Evolutionary conservation across 2,329 filamentous ascomycete species (phyloP).

Genomic region (Fusarium denticulatum): DNA sequence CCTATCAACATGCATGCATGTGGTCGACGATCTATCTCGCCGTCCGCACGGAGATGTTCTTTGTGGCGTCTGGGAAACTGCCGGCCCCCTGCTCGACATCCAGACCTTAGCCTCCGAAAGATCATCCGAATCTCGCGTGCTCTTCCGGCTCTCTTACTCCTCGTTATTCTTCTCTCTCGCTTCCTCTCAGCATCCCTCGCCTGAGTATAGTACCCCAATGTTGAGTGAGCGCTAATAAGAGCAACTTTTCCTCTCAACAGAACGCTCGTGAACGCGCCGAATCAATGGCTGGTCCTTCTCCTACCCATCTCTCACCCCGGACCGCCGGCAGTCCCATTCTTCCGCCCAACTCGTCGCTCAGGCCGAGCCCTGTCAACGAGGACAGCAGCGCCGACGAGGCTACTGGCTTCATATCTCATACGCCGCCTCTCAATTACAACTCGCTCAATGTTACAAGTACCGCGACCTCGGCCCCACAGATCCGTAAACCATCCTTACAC

Average conservation of each 20-base stretch:
- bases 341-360: slow-evolving; percentile 25
- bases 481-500: slow-evolving; percentile 23
- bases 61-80: slow-evolving; percentile 22
- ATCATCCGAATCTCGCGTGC: slow-evolving; percentile 32
- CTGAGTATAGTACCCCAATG: background rate
- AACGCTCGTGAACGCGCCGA: slow-evolving; percentile 56
- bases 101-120: slow-evolving; percentile 27
- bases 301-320: slow-evolving; percentile 12
- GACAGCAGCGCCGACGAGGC: slow-evolving; percentile 52
- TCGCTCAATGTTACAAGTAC: slow-evolving; percentile 45
- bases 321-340: slow-evolving; percentile 33
- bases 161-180: background rate
- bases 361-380: slow-evolving; percentile 29
- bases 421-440: slow-evolving; percentile 53
- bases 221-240: slow-evolving; percentile 22
- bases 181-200: background rate
- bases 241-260: slow-evolving; percentile 39
- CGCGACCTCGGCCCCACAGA: slow-evolving; percentile 20
- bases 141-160: background rate
- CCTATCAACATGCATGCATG: background rate
- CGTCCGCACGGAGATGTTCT: background rate
- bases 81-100: slow-evolving; percentile 26
- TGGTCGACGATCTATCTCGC: background rate
- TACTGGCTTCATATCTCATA: slow-evolving; percentile 52
- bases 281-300: slow-evolving; percentile 48